Percentiles rank a stretch among this genome's conserved stretches.
These are phyloP conservation scores for Trichoderma asperellum DNA, from an alignment of 2,329 filamentous ascomycete species.

Conservation along the genomic window DNA sequence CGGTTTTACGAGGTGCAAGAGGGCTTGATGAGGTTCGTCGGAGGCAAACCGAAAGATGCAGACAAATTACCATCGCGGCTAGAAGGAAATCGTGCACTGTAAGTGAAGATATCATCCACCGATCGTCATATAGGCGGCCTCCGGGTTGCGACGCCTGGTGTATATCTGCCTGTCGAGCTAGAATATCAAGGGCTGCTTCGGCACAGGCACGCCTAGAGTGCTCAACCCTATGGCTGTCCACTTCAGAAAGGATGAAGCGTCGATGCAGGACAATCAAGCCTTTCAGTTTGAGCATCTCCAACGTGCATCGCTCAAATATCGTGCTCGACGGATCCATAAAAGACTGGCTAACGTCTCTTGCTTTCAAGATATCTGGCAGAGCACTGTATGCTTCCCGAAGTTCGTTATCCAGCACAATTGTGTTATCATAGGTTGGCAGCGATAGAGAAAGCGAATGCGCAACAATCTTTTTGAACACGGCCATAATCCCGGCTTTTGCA, in stretches of 20 bases:
- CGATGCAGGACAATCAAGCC: slow-evolving; percentile 15
- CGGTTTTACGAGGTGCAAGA: not conserved
- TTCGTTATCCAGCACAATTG: slow-evolving; percentile 10
- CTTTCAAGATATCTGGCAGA: not conserved
- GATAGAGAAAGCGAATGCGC: slow-evolving; percentile 6
- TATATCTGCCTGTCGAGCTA: slow-evolving; percentile 19
- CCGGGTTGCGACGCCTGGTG: slow-evolving; percentile 2
- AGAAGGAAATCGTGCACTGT: slow-evolving; percentile 17
- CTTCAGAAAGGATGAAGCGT: slow-evolving; percentile 4
- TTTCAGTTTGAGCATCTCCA: slow-evolving; percentile 12
- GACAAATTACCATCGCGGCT: slow-evolving; percentile 15
- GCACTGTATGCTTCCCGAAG: not conserved
- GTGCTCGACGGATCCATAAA: slow-evolving; percentile 8
- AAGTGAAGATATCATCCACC: slow-evolving; percentile 10
- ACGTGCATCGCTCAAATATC: slow-evolving; percentile 7
- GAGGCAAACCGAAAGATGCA: slow-evolving; percentile 16
- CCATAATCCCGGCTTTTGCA: slow-evolving; percentile 15
- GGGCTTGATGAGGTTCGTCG: not conserved
- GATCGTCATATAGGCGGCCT: slow-evolving; percentile 5
- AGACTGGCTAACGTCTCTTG: not conserved
- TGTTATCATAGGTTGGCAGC: not conserved
- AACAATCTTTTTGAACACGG: slow-evolving; percentile 14
- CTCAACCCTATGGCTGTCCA: not conserved
- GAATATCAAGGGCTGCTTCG: slow-evolving; percentile 8
- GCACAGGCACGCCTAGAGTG: slow-evolving; percentile 14